phyloP scores from a whole-genome alignment of 2,329 filamentous ascomycete species.

The Tolypocladium guangdongense region DNA sequence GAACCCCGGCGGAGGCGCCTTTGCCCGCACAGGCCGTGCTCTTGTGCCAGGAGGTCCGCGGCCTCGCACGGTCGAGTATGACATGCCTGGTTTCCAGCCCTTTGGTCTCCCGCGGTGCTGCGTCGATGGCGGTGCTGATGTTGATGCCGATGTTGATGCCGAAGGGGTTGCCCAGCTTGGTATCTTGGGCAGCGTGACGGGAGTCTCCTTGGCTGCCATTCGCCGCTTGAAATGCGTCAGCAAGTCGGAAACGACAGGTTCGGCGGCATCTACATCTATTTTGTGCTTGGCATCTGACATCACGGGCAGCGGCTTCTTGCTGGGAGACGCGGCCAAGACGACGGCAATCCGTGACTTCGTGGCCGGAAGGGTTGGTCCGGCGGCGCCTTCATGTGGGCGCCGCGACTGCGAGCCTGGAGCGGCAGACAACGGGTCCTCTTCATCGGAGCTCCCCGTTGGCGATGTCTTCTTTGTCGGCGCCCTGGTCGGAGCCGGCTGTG shows the following conservation, averaged over 20 bases:
- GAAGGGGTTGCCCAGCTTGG: not conserved
- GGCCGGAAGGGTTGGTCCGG: not conserved
- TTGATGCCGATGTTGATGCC: not conserved
- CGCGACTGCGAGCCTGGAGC: constrained; percentile 1
- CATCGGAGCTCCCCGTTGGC: constrained; percentile 6
- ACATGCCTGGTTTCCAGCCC: constrained; percentile 27
- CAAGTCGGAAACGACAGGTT: constrained; percentile 10
- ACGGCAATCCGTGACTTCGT: constrained; percentile 9
- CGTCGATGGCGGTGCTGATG: not conserved
- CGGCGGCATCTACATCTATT: not conserved
- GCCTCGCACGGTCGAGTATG: constrained; percentile 13
- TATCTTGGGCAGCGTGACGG: constrained; percentile 5
- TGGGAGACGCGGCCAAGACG: constrained; percentile 9
- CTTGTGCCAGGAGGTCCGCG: not conserved
- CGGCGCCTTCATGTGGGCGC: not conserved
- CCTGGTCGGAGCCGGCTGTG: not conserved
- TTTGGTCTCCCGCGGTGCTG: constrained; percentile 32
- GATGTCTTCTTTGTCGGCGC: not conserved
- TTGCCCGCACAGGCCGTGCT: constrained; percentile 15
- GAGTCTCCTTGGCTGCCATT: constrained; percentile 1
- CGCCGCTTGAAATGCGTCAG: constrained; percentile 5
- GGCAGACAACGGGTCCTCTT: constrained; percentile 10
- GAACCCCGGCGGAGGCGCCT: constrained; percentile 11
- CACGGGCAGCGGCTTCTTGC: constrained; percentile 1
- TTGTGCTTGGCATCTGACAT: constrained; percentile 1